Evolutionary conservation across 2,329 filamentous ascomycete genomes (phyloP).

Genomic region (Aspergillus ochraceoroseus): DNA sequence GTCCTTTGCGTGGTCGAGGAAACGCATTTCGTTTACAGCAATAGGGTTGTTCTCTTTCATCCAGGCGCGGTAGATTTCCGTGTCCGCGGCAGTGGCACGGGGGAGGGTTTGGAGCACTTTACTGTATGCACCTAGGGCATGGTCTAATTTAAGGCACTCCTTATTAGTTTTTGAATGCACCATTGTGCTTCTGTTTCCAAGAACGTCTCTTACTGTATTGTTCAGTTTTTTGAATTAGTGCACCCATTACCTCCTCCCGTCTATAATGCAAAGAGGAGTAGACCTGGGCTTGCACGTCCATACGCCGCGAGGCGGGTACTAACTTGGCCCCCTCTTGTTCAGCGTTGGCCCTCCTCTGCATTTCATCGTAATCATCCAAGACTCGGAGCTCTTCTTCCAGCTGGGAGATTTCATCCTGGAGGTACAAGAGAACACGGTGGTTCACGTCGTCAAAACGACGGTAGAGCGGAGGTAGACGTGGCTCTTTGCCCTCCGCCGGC

Average conservation of each 20-base stretch:
- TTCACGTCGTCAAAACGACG: slow-evolving; percentile 77
- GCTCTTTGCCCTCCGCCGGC: slow-evolving; percentile 27
- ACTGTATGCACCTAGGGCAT: slow-evolving; percentile 45
- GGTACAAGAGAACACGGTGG: slow-evolving; percentile 72
- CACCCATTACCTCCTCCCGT: slow-evolving; percentile 51
- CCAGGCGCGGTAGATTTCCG: slow-evolving; percentile 52
- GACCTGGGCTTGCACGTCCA: slow-evolving; percentile 46
- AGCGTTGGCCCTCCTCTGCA: slow-evolving; percentile 30
- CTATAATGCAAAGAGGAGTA: slow-evolving; percentile 52
- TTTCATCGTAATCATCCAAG: slow-evolving; percentile 58
- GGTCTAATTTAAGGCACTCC: slow-evolving; percentile 27
- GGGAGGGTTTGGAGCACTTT: slow-evolving; percentile 45
- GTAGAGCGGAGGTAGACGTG: slow-evolving; percentile 59
- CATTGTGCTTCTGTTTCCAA: background rate
- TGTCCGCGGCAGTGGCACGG: slow-evolving; percentile 45
- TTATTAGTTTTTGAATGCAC: slow-evolving; percentile 1
- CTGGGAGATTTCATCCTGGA: slow-evolving; percentile 79
- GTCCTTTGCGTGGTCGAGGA: slow-evolving; percentile 51
- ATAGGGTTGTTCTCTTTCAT: slow-evolving; percentile 50
- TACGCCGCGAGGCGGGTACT: slow-evolving; percentile 38
- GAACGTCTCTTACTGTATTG: slow-evolving; percentile 55
- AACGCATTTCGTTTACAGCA: slow-evolving; percentile 49
- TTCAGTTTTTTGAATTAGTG: slow-evolving; percentile 54
- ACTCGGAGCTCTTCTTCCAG: slow-evolving; percentile 71
- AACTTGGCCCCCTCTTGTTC: slow-evolving; percentile 32